Conservation (phyloP, 768 basidiomycete species). For the Tephrocybe sp. region DNA sequence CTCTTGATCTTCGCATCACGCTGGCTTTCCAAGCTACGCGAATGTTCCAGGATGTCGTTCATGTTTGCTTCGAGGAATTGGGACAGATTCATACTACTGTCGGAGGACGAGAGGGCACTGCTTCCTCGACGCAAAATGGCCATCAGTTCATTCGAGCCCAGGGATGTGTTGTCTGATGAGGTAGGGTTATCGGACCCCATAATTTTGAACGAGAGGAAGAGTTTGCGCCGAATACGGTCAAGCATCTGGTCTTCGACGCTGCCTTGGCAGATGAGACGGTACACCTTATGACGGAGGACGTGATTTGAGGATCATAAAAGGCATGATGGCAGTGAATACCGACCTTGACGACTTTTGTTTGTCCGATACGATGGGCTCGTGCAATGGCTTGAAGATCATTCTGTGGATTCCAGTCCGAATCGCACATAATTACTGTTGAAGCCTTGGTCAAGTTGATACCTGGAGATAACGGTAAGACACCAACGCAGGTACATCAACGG, state of each 20-base stretch:
- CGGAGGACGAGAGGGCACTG: constrained; percentile 44
- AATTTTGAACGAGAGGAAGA: constrained; percentile 63
- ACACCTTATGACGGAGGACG: constrained; percentile 42
- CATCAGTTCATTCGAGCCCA: constrained; percentile 47
- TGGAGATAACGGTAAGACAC: constrained; percentile 26
- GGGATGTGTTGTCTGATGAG: constrained; percentile 22
- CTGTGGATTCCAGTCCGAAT: constrained; percentile 68
- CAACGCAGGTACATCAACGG: constrained; percentile 21
- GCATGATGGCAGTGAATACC: background rate
- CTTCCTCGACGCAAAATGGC: constrained; percentile 57
- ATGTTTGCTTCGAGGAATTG: constrained; percentile 45
- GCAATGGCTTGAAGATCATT: constrained; percentile 87
- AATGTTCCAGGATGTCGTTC: constrained; percentile 42
- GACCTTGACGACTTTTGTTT: constrained; percentile 68
- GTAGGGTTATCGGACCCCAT: constrained; percentile 41
- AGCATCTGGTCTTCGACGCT: constrained; percentile 79
- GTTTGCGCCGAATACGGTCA: constrained; percentile 66
- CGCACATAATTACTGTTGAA: constrained; percentile 77
- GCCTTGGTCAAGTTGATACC: constrained; percentile 86
- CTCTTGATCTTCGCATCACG: constrained; percentile 46
- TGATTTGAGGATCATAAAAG: background rate
- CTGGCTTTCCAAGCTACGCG: constrained; percentile 37
- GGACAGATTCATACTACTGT: constrained; percentile 36
- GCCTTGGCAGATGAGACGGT: constrained; percentile 64
- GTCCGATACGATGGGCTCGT: constrained; percentile 78